A percentile compares a stretch with the other conserved stretches of the same genome.
Evolutionary conservation across 805 yeast species (phyloP).

Genomic region (Candida bentonensis): DNA sequence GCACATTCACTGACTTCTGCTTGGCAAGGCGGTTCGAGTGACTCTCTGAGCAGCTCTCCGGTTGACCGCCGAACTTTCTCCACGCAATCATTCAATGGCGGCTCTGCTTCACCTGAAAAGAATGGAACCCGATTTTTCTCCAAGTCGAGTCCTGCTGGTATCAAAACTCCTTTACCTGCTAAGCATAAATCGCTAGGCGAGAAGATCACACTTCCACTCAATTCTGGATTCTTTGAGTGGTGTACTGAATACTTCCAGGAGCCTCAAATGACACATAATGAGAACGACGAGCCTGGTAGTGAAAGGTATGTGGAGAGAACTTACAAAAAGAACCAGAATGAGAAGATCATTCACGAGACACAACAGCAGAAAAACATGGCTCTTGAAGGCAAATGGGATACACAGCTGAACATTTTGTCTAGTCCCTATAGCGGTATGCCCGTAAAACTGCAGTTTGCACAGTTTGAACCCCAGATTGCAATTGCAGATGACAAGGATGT

Average conservation of each 20-base stretch:
- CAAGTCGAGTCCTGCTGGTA: neutral
- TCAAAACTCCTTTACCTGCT: neutral
- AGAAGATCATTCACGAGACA: constrained; percentile 70
- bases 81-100: neutral
- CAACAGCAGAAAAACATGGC: constrained; percentile 82
- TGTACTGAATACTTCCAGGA: constrained; percentile 84
- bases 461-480: constrained; percentile 73
- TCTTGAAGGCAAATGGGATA: constrained; percentile 74
- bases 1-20: constrained; percentile 10
- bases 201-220: constrained; percentile 18
- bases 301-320: constrained; percentile 64
- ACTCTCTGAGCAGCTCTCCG: no score
- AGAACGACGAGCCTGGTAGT: constrained; percentile 85
- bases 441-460: constrained; percentile 64
- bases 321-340: constrained; percentile 88
- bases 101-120: neutral
- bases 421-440: constrained; percentile 37
- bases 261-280: constrained; percentile 80
- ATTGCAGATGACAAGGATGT: constrained; percentile 75
- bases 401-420: constrained; percentile 53
- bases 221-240: constrained; percentile 27
- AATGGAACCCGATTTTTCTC: neutral
- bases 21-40: neutral
- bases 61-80: neutral
- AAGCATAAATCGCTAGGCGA: constrained; percentile 3